Conservation (phyloP, 306 rosid genomes). For the Ziziphus jujuba region DNA sequence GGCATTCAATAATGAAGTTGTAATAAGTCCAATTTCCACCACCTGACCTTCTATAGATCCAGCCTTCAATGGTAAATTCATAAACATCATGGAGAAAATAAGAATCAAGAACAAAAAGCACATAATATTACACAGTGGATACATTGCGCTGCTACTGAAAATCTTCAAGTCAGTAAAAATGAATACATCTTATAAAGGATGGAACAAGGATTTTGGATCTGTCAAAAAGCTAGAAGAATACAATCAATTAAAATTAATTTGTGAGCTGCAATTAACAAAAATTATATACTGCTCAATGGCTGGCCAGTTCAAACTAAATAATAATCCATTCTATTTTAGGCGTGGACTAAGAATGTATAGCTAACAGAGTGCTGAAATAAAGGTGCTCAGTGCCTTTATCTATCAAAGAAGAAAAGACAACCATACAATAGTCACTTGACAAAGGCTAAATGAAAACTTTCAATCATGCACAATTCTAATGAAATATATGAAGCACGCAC, state of each 20-base stretch:
- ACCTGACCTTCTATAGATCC: conserved; percentile 93
- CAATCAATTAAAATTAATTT: not conserved
- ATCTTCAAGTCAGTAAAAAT: not conserved
- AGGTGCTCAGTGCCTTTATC: not conserved
- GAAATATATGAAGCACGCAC: too few relatives aligned
- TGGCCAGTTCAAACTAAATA: not conserved
- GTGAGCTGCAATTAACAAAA: not conserved
- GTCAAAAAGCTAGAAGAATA: too few relatives aligned
- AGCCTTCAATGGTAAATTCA: conserved; percentile 55
- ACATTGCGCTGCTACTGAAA: not conserved
- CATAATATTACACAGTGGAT: not conserved
- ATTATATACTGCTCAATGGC: not conserved
- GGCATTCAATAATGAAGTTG: conserved; percentile 74
- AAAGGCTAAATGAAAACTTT: not conserved
- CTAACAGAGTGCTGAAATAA: not conserved
- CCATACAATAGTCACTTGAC: not conserved
- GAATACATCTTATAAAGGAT: too few relatives aligned
- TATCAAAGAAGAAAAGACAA: not conserved
- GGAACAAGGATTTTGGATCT: not conserved
- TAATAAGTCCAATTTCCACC: conserved; percentile 89
- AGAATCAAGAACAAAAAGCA: not conserved
- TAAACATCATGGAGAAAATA: not conserved
- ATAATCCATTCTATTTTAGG: not conserved
- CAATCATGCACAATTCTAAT: too few relatives aligned
- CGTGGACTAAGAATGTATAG: not conserved